Percentiles rank a stretch among this genome's conserved stretches.
Conservation (phyloP, 192 early-diverging fungal species). For the Backusella morwellensis region DNA sequence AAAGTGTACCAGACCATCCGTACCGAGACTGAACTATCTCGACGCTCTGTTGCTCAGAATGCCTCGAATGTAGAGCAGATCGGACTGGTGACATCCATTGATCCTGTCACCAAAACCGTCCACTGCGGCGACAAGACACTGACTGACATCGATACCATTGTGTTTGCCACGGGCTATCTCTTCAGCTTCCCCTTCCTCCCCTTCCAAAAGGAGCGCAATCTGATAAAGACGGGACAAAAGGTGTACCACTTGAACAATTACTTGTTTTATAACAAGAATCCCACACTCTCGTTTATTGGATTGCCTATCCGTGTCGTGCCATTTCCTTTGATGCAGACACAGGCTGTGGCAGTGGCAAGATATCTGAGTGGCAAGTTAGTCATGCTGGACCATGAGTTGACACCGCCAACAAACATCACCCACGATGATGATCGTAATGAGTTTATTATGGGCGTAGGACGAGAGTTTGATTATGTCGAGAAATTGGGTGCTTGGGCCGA, state of each 20-base stretch:
- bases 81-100: background rate
- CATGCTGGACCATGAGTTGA: slow-evolving; percentile 36
- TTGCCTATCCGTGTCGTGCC: slow-evolving; percentile 56
- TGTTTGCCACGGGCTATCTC: slow-evolving; percentile 68
- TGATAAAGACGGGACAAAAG: slow-evolving; percentile 36
- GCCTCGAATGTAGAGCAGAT: background rate
- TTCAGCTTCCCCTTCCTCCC: slow-evolving; percentile 59
- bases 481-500: slow-evolving; percentile 32
- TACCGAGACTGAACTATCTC: slow-evolving; percentile 12
- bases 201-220: slow-evolving; percentile 1
- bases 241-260: slow-evolving; percentile 45
- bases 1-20: slow-evolving; percentile 41
- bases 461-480: slow-evolving; percentile 34
- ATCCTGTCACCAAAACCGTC: background rate
- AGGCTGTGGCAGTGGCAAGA: slow-evolving; percentile 46
- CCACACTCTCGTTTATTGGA: slow-evolving; percentile 56
- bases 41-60: background rate
- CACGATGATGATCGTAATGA: slow-evolving; percentile 2
- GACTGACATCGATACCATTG: slow-evolving; percentile 42
- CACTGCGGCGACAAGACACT: slow-evolving; percentile 26
- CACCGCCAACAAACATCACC: background rate
- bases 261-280: slow-evolving; percentile 47
- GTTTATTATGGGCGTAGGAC: slow-evolving; percentile 15
- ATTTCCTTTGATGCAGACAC: slow-evolving; percentile 60
- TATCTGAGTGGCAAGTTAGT: slow-evolving; percentile 23